phyloP scores from a whole-genome alignment of 1,284 basidiomycete genomes.

The Amylostereum areolatum region DNA sequence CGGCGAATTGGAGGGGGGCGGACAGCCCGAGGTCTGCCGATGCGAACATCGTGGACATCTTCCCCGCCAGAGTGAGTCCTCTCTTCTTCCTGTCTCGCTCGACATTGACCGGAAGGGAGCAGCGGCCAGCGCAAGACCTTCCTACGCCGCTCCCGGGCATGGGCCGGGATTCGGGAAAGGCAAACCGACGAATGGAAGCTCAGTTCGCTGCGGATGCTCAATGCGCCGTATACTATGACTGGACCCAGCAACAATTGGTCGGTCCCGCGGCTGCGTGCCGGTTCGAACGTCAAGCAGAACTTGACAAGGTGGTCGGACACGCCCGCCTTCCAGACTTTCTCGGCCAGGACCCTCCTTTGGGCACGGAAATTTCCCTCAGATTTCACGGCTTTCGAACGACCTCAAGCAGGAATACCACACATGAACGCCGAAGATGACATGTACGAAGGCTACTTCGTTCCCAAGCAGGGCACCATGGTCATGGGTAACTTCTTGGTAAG shows the following conservation, averaged over 20 bases:
- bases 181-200: no score
- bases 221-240: no score
- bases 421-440: constrained; percentile 1
- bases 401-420: constrained; percentile 17
- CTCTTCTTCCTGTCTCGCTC: not conserved
- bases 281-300: constrained; percentile 7
- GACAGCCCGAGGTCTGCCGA: not conserved
- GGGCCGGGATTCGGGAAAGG: no score
- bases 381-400: constrained; percentile 12
- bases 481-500: constrained; percentile 3
- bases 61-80: not conserved
- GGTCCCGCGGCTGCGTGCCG: no score
- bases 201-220: no score
- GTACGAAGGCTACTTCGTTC: not conserved
- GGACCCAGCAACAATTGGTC: no score
- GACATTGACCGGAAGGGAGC: not conserved
- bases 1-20: not conserved
- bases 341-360: constrained; percentile 8
- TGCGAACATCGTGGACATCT: not conserved
- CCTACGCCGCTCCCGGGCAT: no score
- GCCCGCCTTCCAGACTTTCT: constrained; percentile 11
- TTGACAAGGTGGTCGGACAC: constrained; percentile 10
- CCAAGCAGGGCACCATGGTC: not conserved
- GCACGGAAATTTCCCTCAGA: constrained; percentile 10
- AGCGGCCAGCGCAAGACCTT: no score